phyloP scores from a whole-genome alignment of 352 stramenopile species.

The Pythium periplocum region DNA sequence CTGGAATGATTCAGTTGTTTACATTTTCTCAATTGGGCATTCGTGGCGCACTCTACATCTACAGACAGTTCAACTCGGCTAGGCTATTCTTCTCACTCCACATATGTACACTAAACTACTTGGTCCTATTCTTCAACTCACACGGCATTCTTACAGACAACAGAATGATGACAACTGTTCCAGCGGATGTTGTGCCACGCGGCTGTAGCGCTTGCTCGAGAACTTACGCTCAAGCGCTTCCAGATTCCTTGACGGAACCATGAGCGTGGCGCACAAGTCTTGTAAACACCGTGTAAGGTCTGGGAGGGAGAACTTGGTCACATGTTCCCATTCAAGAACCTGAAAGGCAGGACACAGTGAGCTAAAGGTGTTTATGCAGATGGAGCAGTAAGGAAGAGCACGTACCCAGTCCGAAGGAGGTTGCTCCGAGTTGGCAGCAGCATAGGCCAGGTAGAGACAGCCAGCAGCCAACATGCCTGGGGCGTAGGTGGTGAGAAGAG shows the following conservation, averaged over 20 bases:
- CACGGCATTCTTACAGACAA: neutral
- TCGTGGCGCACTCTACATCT: too few species aligned
- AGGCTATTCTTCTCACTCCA: too few species aligned
- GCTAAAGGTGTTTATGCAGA: too few species aligned
- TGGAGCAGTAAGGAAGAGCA: neutral
- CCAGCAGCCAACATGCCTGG: constrained; percentile 42
- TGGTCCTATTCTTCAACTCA: neutral
- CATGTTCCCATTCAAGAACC: constrained; percentile 4
- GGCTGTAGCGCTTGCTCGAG: constrained; percentile 14
- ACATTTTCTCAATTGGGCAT: too few species aligned
- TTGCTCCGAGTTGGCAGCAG: neutral
- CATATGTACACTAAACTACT: too few species aligned
- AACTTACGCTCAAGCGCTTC: constrained; percentile 12
- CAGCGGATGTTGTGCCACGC: constrained; percentile 2
- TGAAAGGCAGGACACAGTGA: neutral
- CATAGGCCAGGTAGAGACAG: constrained; percentile 39
- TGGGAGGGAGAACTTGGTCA: neutral
- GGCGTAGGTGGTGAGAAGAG: constrained; percentile 37
- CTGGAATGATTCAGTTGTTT: too few species aligned
- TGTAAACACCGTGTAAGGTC: constrained; percentile 13
- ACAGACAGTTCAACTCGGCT: too few species aligned
- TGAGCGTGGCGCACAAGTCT: constrained; percentile 8
- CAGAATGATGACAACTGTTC: constrained; percentile 5
- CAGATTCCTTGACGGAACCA: constrained; percentile 11
- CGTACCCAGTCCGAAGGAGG: constrained; percentile 14